Conservation (phyloP, 1,284 basidiomycete species). For the Ganoderma boninense region DNA sequence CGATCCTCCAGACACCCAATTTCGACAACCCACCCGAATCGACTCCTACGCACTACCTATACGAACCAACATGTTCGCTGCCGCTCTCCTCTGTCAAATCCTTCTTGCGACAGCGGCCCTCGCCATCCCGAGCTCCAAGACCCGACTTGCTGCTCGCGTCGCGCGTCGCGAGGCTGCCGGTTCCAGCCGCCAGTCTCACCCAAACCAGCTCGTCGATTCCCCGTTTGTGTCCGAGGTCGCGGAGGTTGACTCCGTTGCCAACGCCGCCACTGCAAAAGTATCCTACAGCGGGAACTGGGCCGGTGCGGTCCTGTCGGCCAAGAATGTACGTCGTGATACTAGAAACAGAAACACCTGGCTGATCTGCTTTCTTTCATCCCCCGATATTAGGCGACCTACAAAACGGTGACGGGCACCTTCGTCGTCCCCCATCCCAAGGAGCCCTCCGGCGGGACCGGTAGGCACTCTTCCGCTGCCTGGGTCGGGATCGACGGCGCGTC, state of each 20-base stretch:
- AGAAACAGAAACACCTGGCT: too few relatives aligned
- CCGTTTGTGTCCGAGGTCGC: slow-evolving; percentile 1
- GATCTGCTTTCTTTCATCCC: too few relatives aligned
- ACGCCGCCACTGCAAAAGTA: slow-evolving; percentile 26
- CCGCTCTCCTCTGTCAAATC: slow-evolving; percentile 31
- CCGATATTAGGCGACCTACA: too few relatives aligned
- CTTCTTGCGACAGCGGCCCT: slow-evolving; percentile 34
- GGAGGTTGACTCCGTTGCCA: background rate
- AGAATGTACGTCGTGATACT: slow-evolving; percentile 38
- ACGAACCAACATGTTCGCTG: slow-evolving; percentile 29
- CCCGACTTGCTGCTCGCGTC: slow-evolving; percentile 30
- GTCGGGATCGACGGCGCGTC: too few relatives aligned
- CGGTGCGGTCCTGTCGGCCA: slow-evolving; percentile 33
- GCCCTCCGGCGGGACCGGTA: too few relatives aligned
- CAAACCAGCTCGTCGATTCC: slow-evolving; percentile 16
- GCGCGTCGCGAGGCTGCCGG: slow-evolving; percentile 25
- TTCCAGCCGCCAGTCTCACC: slow-evolving; percentile 27
- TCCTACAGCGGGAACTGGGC: slow-evolving; percentile 40
- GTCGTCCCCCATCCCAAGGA: too few relatives aligned
- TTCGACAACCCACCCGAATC: slow-evolving; percentile 23
- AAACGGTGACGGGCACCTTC: too few relatives aligned
- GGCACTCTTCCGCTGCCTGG: too few relatives aligned
- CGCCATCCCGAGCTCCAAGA: slow-evolving; percentile 28
- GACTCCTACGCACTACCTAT: slow-evolving; percentile 13
- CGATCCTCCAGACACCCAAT: slow-evolving; percentile 3